Evolutionary conservation across 306 rosid species (phyloP).

Genomic region (Alnus rubra): DNA sequence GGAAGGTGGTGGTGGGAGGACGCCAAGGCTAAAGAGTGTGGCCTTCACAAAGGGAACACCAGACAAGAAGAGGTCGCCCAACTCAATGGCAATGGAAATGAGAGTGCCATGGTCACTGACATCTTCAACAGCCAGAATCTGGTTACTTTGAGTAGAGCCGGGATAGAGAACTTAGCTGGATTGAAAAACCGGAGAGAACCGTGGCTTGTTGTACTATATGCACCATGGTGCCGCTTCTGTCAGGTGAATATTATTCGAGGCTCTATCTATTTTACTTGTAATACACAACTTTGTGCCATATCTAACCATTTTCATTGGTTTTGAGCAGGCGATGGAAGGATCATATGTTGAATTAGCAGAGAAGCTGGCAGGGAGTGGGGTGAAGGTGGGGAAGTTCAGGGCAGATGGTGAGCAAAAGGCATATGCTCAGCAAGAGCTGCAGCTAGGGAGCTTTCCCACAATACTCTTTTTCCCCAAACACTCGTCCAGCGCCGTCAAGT

Average conservation of each 20-base stretch:
- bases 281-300: not conserved
- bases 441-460: slow-evolving; percentile 83
- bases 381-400: slow-evolving; percentile 82
- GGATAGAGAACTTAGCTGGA: slow-evolving; percentile 70
- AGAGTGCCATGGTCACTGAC: slow-evolving; percentile 43
- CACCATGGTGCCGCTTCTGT: slow-evolving; percentile 92
- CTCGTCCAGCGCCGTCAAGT: slow-evolving; percentile 65
- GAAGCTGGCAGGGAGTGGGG: slow-evolving; percentile 61
- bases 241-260: slow-evolving; percentile 40
- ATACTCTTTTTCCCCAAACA: slow-evolving; percentile 83
- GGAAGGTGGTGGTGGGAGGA: slow-evolving; percentile 99
- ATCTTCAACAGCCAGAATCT: slow-evolving; percentile 58
- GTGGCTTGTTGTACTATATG: slow-evolving; percentile 83
- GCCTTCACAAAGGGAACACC: slow-evolving; percentile 93
- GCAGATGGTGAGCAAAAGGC: slow-evolving; percentile 82
- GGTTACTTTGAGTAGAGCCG: slow-evolving; percentile 60
- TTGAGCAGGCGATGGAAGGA: slow-evolving; percentile 73
- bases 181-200: slow-evolving; percentile 65
- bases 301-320: slow-evolving; percentile 6
- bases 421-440: slow-evolving; percentile 64
- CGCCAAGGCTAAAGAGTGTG: slow-evolving; percentile 92
- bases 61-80: slow-evolving; percentile 52
- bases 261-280: not conserved
- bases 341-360: slow-evolving; percentile 71
- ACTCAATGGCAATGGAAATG: slow-evolving; percentile 51